These are phyloP conservation scores for Candida sithepensis DNA, from an alignment of 805 yeast genomes.

Conservation along the genomic window DNA sequence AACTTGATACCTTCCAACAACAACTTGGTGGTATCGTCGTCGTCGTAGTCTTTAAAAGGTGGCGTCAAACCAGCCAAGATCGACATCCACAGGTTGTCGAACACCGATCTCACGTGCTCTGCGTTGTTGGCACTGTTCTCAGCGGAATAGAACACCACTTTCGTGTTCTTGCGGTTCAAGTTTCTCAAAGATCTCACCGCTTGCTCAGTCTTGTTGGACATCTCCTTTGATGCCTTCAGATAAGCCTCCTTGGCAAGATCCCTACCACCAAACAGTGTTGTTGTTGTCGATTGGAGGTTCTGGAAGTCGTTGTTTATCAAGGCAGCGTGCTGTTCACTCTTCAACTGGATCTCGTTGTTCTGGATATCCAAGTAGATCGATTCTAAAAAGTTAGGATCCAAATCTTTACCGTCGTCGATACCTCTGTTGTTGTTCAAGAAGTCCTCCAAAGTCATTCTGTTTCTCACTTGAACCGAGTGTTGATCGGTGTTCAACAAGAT, in stretches of 20 bases:
- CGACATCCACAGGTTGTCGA: conserved; percentile 96
- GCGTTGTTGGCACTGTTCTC: conserved; percentile 49
- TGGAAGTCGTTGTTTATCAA: conserved; percentile 61
- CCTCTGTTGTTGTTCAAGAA: conserved; percentile 86
- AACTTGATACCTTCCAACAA: conserved; percentile 85
- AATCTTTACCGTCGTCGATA: conserved; percentile 84
- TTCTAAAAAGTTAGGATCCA: conserved; percentile 69
- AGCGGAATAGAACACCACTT: conserved; percentile 68
- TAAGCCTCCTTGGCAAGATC: conserved; percentile 79
- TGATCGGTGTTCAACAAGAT: conserved; percentile 92
- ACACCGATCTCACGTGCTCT: conserved; percentile 89
- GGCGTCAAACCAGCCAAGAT: conserved; percentile 91
- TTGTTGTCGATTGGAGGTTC: conserved; percentile 24
- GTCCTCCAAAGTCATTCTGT: conserved; percentile 83
- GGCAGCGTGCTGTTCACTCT: conserved; percentile 93
- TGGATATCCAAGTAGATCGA: conserved; percentile 76
- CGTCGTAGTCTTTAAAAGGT: conserved; percentile 86
- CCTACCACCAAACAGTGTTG: conserved; percentile 60
- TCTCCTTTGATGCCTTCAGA: conserved; percentile 86
- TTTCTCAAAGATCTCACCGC: conserved; percentile 65
- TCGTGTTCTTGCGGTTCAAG: conserved; percentile 40
- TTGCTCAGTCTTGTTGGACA: conserved; percentile 84
- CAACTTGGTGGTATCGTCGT: conserved; percentile 58
- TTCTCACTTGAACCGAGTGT: conserved; percentile 83
- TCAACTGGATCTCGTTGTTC: conserved; percentile 80